Percentiles rank a stretch among this genome's conserved stretches.
Evolutionary conservation across 202 grass and related monocot genomes (phyloP).

Genomic region (Zoysia matrella): DNA sequence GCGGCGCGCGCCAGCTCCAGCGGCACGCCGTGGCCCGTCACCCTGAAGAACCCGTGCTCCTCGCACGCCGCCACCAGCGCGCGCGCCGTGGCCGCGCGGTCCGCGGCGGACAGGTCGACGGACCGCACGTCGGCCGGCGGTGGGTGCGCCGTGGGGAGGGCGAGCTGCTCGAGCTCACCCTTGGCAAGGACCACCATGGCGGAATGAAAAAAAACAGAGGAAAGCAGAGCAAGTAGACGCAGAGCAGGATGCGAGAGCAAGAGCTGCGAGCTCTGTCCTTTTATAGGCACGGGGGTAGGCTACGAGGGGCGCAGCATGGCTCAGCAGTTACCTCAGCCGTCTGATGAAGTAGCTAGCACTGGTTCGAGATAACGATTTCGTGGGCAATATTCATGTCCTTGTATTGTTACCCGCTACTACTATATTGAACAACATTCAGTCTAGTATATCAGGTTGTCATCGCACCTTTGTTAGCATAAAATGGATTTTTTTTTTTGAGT

Average conservation of each 20-base stretch:
- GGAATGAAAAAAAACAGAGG: conserved; percentile 1
- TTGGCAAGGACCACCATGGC: conserved; percentile 73
- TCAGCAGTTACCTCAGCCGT: neutral
- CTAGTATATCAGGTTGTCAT: too few relatives aligned
- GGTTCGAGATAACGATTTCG: neutral
- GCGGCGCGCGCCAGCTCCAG: conserved; percentile 51
- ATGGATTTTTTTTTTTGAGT: too few relatives aligned
- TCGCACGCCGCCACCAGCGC: conserved; percentile 72
- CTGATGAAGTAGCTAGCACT: neutral
- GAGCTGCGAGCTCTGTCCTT: neutral
- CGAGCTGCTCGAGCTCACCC: conserved; percentile 72
- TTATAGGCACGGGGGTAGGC: conserved; percentile 20
- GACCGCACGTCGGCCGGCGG: conserved; percentile 45
- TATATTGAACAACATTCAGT: too few relatives aligned
- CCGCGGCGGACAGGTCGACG: conserved; percentile 56
- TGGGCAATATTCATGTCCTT: neutral
- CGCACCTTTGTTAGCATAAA: too few relatives aligned
- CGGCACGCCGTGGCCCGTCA: conserved; percentile 73
- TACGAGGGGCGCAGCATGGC: neutral
- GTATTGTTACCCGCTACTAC: neutral
- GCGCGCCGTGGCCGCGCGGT: conserved; percentile 41
- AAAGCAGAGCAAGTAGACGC: conserved; percentile 29
- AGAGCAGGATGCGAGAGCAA: too few relatives aligned
- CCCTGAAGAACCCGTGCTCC: conserved; percentile 81
- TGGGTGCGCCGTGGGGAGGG: conserved; percentile 43